These are phyloP conservation scores for Wallacemonas sp. DNA, from an alignment of 208 protist genomes.

Conservation along the genomic window DNA sequence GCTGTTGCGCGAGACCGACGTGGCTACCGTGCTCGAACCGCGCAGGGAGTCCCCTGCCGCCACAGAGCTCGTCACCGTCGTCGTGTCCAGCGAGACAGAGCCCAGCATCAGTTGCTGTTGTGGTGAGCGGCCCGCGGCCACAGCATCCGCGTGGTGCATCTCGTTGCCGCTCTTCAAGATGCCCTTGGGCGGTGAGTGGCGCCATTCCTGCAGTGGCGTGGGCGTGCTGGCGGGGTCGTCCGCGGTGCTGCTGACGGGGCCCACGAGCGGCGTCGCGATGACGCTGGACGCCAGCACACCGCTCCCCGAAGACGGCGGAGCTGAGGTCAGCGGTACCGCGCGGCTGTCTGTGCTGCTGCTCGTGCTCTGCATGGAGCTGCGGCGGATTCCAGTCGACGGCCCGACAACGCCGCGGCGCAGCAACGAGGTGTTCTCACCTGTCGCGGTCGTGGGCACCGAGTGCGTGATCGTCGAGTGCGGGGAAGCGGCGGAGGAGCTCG, in stretches of 20 bases:
- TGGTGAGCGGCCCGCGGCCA: no score
- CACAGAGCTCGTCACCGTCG: background rate
- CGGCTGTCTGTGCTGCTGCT: background rate
- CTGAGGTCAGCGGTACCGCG: background rate
- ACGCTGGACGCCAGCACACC: background rate
- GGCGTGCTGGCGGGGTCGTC: background rate
- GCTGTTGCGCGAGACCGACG: background rate
- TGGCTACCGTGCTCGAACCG: background rate
- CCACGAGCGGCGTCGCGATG: background rate
- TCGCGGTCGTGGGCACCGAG: background rate
- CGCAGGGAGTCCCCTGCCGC: background rate
- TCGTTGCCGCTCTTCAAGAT: background rate
- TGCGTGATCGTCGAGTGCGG: background rate
- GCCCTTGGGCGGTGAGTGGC: conserved; percentile 3
- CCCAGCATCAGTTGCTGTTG: no score
- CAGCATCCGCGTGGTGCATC: background rate
- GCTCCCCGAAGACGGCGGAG: background rate
- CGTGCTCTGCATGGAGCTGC: background rate
- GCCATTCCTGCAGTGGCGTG: background rate
- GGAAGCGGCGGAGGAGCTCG: background rate
- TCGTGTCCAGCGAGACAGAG: background rate
- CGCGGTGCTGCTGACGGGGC: background rate
- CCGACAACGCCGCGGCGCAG: conserved; percentile 5
- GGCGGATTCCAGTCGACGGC: background rate
- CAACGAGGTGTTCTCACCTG: background rate